Evolutionary conservation across 2,329 filamentous ascomycete genomes (phyloP), one percentile per base, ranked within the genome.

Genomic region (Sarocladium strictum): DNA sequence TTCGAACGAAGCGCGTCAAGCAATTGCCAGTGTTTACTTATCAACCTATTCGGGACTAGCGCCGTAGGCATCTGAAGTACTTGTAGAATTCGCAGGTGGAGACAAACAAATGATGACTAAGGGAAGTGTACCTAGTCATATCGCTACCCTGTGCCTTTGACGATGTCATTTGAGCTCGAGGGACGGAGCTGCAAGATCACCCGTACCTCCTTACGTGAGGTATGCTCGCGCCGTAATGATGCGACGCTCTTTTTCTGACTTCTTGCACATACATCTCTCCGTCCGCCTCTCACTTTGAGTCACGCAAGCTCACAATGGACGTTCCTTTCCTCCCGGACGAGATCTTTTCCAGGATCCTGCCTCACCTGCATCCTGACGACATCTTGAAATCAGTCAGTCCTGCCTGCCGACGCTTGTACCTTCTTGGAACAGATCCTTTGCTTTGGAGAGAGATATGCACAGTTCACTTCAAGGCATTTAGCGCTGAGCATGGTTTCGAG

Each of bases 371-470:
- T 64, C 86, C 78, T 60, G 75, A 76, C 55, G 77, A 85, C 57
- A 76, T 76, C 50, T 67, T 84, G 37, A 53, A 60, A 14, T 68
- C 63, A 55, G 62, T 85, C 35, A 75, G 81, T 58, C 67, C 69
- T 24, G 76, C 87, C 11, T 89, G 81, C 21, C 81, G 75, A 60
- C 82, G 83, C 56, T 79, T 93, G 61, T 74, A 83, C 61, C 74
- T 76, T 49, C 74, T 95, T 55, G 80, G 84, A 37, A 83, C 85
- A 61, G 86, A 90, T 56, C 83, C 86, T 7, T 73, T 92, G 24
- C 76, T 97, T 53, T 97, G 94, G 93, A 85, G 84, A 58, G 72
- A 81, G 62, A 83, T 93, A 66, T 97, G 94, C 69, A 69, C 73
- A 54, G 70, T 71, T 33, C 74, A 76, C 55, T 97, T 91, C 72